phyloP scores from a whole-genome alignment of 345 rosid species.

The Populus tremula region DNA sequence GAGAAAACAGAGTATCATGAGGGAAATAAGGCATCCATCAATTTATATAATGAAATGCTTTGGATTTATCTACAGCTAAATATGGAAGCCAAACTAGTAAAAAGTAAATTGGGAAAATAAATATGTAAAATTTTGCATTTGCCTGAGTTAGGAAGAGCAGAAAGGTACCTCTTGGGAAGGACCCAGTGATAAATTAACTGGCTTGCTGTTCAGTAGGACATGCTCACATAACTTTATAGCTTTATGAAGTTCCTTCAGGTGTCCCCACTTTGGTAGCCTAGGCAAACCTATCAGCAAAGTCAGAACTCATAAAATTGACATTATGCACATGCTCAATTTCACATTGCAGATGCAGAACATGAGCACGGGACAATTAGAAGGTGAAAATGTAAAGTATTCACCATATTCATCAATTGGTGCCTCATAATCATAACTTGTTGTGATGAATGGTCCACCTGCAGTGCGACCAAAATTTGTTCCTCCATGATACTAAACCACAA shows the following conservation, averaged over 20 bases:
- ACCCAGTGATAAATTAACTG: constrained; percentile 52
- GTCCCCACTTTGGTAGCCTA: constrained; percentile 94
- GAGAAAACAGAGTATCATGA: neutral
- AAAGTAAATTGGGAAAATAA: neutral
- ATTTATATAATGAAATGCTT: too few species aligned
- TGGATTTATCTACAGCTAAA: neutral
- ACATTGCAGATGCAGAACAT: neutral
- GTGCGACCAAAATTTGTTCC: constrained; percentile 98
- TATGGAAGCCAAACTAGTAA: neutral
- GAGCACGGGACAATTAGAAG: neutral
- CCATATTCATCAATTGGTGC: constrained; percentile 99
- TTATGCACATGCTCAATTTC: neutral
- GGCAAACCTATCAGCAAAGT: constrained; percentile 57
- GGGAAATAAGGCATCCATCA: neutral
- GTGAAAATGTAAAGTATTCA: constrained; percentile 23
- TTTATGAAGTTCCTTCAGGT: constrained; percentile 79
- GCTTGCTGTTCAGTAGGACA: constrained; percentile 52
- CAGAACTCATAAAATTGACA: neutral
- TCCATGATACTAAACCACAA: constrained; percentile 71
- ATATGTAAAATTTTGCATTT: neutral
- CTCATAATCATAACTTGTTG: constrained; percentile 96
- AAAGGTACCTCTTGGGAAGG: constrained; percentile 63
- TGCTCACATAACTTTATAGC: constrained; percentile 77
- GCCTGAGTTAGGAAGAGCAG: neutral
- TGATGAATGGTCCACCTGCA: constrained; percentile 89